These are phyloP conservation scores for Penicillium salamii DNA, from an alignment of 495 filamentous ascomycete species.

Conservation along the genomic window DNA sequence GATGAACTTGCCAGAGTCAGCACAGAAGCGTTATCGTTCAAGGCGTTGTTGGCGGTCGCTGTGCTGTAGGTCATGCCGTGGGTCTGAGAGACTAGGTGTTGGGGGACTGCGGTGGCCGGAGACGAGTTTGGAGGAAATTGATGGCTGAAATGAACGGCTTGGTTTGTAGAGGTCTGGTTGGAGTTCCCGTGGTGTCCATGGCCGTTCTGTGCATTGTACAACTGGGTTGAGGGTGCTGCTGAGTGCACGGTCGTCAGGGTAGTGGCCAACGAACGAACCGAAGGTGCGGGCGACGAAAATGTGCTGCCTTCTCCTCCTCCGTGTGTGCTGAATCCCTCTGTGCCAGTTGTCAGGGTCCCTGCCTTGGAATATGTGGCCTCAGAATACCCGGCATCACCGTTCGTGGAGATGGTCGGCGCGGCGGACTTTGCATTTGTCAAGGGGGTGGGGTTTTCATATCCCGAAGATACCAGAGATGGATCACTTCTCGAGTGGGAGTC, in stretches of 20 bases:
- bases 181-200: conserved; percentile 41
- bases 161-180: conserved; percentile 47
- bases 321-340: conserved; percentile 60
- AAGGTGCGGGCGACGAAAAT: conserved; percentile 91
- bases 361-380: conserved; percentile 77
- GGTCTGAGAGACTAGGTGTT: conserved; percentile 65
- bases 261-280: conserved; percentile 86
- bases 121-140: conserved; percentile 70
- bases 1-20: conserved; percentile 95
- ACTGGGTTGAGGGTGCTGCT: conserved; percentile 62
- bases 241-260: conserved; percentile 97
- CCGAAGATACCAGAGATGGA: conserved; percentile 55
- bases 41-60: conserved; percentile 86
- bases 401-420: conserved; percentile 79
- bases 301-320: conserved; percentile 76
- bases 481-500: conserved; percentile 44
- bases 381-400: conserved; percentile 69
- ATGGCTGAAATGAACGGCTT: conserved; percentile 74
- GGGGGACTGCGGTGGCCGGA: conserved; percentile 75
- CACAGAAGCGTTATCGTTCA: conserved; percentile 94
- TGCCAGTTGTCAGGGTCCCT: conserved; percentile 64
- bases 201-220: conserved; percentile 43
- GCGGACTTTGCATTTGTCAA: conserved; percentile 65
- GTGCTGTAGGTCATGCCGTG: conserved; percentile 81
- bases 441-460: conserved; percentile 55